Evolutionary conservation across 139 green algal genomes (phyloP).

Genomic region (Picochlorum costavermella): DNA sequence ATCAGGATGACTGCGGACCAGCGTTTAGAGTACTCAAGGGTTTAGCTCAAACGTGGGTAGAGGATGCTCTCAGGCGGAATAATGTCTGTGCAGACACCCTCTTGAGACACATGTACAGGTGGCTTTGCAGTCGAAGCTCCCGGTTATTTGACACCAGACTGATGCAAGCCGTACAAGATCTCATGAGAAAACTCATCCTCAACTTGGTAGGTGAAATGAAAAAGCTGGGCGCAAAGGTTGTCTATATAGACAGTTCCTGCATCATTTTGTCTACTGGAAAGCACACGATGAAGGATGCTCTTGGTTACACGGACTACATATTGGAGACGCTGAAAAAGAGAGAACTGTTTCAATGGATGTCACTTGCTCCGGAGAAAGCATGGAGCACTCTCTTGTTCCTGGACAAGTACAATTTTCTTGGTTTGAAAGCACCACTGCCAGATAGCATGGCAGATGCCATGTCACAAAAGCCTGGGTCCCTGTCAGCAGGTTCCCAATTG

Average conservation of each 20-base stretch:
- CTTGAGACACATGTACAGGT: constrained; percentile 74
- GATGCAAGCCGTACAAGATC: constrained; percentile 29
- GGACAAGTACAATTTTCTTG: constrained; percentile 73
- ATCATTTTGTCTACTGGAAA: constrained; percentile 82
- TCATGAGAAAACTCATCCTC: constrained; percentile 75
- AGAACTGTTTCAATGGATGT: constrained; percentile 70
- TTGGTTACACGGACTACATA: constrained; percentile 77
- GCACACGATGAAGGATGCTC: constrained; percentile 53
- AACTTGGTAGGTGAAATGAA: constrained; percentile 73
- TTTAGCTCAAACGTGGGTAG: constrained; percentile 63
- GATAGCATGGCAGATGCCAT: constrained; percentile 15
- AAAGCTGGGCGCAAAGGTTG: constrained; percentile 67
- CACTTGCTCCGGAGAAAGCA: constrained; percentile 50
- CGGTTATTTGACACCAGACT: constrained; percentile 62
- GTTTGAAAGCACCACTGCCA: constrained; percentile 32
- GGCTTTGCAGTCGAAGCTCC: constrained; percentile 59
- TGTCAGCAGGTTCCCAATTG: constrained; percentile 23
- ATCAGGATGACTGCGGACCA: constrained; percentile 21
- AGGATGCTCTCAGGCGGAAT: constrained; percentile 47
- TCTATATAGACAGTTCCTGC: constrained; percentile 67
- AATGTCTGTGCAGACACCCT: constrained; percentile 63
- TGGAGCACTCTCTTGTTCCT: constrained; percentile 80
- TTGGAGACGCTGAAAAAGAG: constrained; percentile 55
- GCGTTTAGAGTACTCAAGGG: constrained; percentile 58
- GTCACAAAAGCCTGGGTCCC: constrained; percentile 14